Percentiles rank a stretch among this genome's conserved stretches.
Conservation (phyloP, 352 stramenopile species). For the Phytopythium ostracodes region DNA sequence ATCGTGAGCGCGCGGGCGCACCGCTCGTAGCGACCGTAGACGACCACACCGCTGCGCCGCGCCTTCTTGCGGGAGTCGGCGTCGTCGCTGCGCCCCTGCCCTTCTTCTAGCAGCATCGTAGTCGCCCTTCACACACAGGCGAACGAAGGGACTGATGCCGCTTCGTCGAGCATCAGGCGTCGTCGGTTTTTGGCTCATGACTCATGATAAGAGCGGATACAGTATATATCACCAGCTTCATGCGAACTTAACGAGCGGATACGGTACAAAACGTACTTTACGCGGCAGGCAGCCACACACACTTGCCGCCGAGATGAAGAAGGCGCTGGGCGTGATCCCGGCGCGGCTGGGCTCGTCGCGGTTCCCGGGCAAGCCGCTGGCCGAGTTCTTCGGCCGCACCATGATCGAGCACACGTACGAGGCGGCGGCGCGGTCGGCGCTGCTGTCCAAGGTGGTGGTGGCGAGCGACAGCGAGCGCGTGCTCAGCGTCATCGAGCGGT, state of each 20-base stretch:
- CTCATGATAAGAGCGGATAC: too few relatives aligned
- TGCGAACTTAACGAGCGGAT: conserved; percentile 5
- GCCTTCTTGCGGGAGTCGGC: conserved; percentile 45
- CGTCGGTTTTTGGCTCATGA: background rate
- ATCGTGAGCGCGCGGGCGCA: conserved; percentile 58
- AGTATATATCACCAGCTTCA: background rate
- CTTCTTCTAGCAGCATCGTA: conserved; percentile 58
- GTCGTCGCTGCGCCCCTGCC: conserved; percentile 40
- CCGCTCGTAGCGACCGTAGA: conserved; percentile 44
- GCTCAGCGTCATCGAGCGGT: conserved; percentile 31
- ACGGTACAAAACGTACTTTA: background rate
- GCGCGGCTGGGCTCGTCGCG: conserved; percentile 66
- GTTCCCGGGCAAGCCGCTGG: conserved; percentile 77
- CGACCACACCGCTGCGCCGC: conserved; percentile 19
- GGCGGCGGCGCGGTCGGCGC: conserved; percentile 35
- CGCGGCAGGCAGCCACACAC: background rate
- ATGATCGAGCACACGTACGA: conserved; percentile 86
- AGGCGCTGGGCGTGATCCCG: conserved; percentile 77
- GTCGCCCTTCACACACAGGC: too few relatives aligned
- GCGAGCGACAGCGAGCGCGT: conserved; percentile 72
- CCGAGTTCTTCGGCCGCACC: conserved; percentile 69
- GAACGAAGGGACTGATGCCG: background rate
- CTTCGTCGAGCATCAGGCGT: conserved; percentile 45
- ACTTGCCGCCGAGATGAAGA: conserved; percentile 20
- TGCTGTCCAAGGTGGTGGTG: conserved; percentile 75